Evolutionary conservation across 768 basidiomycete species (phyloP), one percentile per base, ranked within the genome.

Genomic region (Mycena galopus): DNA sequence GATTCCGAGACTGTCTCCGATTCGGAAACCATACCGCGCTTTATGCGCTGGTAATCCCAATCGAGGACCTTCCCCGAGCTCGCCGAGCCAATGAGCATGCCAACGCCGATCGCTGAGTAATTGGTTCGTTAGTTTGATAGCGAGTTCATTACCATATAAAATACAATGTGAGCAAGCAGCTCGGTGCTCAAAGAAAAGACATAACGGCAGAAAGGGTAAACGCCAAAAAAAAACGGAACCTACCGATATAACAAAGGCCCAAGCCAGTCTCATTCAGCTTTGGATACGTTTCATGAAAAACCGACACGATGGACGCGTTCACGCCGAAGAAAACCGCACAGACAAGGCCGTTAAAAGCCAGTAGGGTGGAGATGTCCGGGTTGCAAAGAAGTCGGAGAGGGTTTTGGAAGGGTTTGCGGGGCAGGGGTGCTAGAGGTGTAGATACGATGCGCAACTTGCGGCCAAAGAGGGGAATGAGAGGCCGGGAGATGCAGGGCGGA

Each of bases 71-170:
- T 88, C 3, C 95, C 95, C 25, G 85, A 89, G 1, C 85, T 27
- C n/a, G 84, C 78, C 25, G 89, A 87, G 17, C 94, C 92, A 19
- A 92, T 59, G 11, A 89, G 80, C 82, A 91, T 91, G 0, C 95
- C 96, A 19, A 89, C 87, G 2, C 94, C 96, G 61, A 92, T 87
- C 1, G 91, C 89, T 75, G n/a, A n/a, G n/a, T n/a, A n/a, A n/a
- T n/a, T n/a, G 44, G n/a, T 47, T 33, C 8, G 4, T 30, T 47
- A 8, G 12, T 57, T 7, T 59, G 16, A n/a, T n/a, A n/a, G n/a
- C n/a, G n/a, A n/a, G n/a, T n/a, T n/a, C n/a, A n/a, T n/a, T n/a
- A n/a, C n/a, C n/a, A n/a, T n/a, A n/a, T n/a, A n/a, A n/a, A n/a
- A n/a, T n/a, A n/a, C n/a, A n/a, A n/a, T n/a, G n/a, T n/a, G n/a